These are phyloP conservation scores for Fraxinus excelsior DNA, from an alignment of 257 asterid genomes.

Conservation along the genomic window DNA sequence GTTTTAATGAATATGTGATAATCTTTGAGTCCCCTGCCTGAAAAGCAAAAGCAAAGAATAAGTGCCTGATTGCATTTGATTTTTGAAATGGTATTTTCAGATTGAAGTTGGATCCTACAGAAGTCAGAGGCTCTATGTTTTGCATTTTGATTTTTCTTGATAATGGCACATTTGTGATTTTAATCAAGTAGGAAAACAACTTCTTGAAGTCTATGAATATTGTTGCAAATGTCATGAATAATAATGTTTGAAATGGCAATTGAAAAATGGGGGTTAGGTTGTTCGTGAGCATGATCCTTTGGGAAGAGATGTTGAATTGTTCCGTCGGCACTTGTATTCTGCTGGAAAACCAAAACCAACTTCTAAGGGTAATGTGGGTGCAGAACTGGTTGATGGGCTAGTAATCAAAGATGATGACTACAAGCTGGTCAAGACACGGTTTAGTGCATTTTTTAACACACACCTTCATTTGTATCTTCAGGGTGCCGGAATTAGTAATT, in stretches of 20 bases:
- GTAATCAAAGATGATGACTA: slow-evolving; percentile 72
- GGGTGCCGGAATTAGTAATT: slow-evolving; percentile 49
- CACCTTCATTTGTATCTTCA: slow-evolving; percentile 80
- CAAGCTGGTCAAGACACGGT: slow-evolving; percentile 85
- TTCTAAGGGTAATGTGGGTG: slow-evolving; percentile 72
- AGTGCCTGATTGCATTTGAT: slow-evolving; percentile 3
- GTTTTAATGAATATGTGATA: background rate
- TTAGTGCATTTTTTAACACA: slow-evolving; percentile 88
- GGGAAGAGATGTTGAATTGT: slow-evolving; percentile 84
- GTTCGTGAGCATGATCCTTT: slow-evolving; percentile 88
- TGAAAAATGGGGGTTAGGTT: slow-evolving; percentile 43
- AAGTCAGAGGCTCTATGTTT: background rate
- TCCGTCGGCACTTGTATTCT: slow-evolving; percentile 62
- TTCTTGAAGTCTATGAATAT: background rate
- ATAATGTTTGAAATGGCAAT: background rate
- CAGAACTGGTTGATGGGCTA: slow-evolving; percentile 80
- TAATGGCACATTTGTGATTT: background rate
- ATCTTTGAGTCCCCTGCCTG: background rate
- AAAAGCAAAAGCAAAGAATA: background rate
- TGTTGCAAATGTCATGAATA: background rate
- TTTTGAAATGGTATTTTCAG: background rate
- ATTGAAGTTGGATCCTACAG: background rate
- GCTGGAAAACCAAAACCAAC: slow-evolving; percentile 68
- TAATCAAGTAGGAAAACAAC: background rate
- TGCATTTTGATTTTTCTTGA: background rate